These are phyloP conservation scores for Taiwanofungus camphoratus DNA, from an alignment of 1,284 basidiomycete genomes.

Conservation along the genomic window DNA sequence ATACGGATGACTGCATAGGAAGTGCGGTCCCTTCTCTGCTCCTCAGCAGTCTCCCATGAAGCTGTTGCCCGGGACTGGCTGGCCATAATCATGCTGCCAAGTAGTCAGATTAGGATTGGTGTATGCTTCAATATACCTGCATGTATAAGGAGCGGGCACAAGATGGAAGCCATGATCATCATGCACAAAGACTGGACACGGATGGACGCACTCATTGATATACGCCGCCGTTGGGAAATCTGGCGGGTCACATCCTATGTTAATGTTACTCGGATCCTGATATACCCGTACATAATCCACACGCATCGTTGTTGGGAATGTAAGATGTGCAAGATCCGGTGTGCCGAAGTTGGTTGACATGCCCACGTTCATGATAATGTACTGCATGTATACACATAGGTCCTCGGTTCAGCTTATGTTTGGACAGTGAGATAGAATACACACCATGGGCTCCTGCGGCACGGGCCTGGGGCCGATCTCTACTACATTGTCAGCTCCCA, in stretches of 20 bases:
- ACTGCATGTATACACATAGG: conserved; percentile 31
- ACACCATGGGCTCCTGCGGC: conserved; percentile 29
- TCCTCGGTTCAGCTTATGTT: background rate
- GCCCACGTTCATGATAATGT: conserved; percentile 78
- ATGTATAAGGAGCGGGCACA: too few relatives aligned
- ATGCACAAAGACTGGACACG: too few relatives aligned
- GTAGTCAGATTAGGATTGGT: conserved; percentile 35
- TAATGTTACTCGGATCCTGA: conserved; percentile 59
- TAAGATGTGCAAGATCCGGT: conserved; percentile 60
- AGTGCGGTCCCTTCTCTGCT: too few relatives aligned
- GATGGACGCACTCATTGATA: conserved; percentile 59
- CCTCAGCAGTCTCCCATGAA: too few relatives aligned
- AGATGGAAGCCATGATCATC: too few relatives aligned
- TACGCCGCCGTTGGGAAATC: conserved; percentile 75
- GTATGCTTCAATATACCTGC: conserved; percentile 31
- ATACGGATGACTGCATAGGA: too few relatives aligned
- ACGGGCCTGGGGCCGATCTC: conserved; percentile 26
- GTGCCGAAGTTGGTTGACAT: conserved; percentile 76
- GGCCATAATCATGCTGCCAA: conserved; percentile 30
- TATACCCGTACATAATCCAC: conserved; percentile 86
- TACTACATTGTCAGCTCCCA: conserved; percentile 48
- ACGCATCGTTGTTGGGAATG: conserved; percentile 66
- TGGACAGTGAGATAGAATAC: background rate
- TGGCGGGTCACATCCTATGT: conserved; percentile 79
- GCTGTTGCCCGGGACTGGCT: conserved; percentile 30